phyloP scores from a whole-genome alignment of 2,329 filamentous ascomycete genomes.

The Ophiosphaerella herpotricha region DNA sequence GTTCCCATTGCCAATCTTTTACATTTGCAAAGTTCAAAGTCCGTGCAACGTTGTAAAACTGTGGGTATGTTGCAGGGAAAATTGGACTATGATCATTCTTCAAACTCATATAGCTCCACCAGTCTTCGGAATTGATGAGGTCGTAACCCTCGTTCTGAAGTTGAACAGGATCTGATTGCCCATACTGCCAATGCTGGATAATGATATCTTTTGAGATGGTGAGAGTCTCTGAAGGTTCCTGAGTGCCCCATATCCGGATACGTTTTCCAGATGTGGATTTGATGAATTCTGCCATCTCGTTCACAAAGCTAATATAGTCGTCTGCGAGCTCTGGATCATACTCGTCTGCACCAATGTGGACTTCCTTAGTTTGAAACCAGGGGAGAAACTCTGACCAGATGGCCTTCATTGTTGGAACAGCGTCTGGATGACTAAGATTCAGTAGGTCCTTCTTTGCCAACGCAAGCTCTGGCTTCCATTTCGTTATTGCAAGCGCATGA shows the following conservation, averaged over 20 bases:
- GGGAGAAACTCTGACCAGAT: slow-evolving; percentile 47
- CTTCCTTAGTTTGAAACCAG: slow-evolving; percentile 46
- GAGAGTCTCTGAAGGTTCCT: slow-evolving; percentile 49
- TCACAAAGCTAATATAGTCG: slow-evolving; percentile 46
- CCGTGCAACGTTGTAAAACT: slow-evolving; percentile 53
- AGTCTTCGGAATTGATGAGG: slow-evolving; percentile 55
- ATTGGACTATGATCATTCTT: slow-evolving; percentile 59
- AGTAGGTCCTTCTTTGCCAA: slow-evolving; percentile 43
- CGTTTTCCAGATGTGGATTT: slow-evolving; percentile 36
- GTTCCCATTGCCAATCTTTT: slow-evolving; percentile 53
- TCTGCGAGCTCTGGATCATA: slow-evolving; percentile 41
- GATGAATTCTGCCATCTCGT: slow-evolving; percentile 41
- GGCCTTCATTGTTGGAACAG: slow-evolving; percentile 42
- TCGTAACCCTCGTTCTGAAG: slow-evolving; percentile 47
- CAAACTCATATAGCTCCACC: slow-evolving; percentile 61
- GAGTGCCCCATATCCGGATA: slow-evolving; percentile 49
- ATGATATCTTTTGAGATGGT: slow-evolving; percentile 48
- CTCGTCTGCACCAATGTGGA: slow-evolving; percentile 47
- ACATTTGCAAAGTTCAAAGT: slow-evolving; percentile 52
- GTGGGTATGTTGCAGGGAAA: slow-evolving; percentile 52
- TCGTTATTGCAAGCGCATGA: slow-evolving; percentile 44
- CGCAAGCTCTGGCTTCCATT: slow-evolving; percentile 47
- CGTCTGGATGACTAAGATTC: slow-evolving; percentile 43
- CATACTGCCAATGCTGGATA: slow-evolving; percentile 57
- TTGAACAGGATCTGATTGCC: slow-evolving; percentile 52